Conservation (phyloP, 1,139 yeast genomes). For the Debaryomyces nepalensis region DNA sequence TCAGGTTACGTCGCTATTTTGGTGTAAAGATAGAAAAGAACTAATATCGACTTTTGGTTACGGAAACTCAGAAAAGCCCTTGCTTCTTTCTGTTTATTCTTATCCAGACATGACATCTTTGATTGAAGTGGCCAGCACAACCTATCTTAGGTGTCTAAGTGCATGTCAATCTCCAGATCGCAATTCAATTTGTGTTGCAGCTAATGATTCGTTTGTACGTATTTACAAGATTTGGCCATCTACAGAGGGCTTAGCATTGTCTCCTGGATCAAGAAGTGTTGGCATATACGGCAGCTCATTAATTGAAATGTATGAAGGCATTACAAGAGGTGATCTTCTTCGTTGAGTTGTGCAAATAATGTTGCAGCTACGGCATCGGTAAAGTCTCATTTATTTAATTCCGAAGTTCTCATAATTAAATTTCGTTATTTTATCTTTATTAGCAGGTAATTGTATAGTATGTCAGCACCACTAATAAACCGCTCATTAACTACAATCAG, state of each 20-base stretch:
- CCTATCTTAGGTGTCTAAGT: constrained; percentile 63
- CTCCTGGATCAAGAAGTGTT: constrained; percentile 39
- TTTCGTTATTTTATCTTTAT: background rate
- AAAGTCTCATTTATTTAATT: background rate
- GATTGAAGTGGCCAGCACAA: constrained; percentile 54
- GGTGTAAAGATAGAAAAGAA: constrained; percentile 71
- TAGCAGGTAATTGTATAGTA: constrained; percentile 16
- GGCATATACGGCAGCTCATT: constrained; percentile 59
- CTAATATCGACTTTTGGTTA: constrained; percentile 83
- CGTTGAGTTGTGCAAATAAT: constrained; percentile 21
- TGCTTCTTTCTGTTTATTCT: constrained; percentile 58
- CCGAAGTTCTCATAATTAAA: constrained; percentile 2
- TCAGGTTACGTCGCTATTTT: constrained; percentile 77
- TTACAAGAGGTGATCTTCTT: constrained; percentile 25
- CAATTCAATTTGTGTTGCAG: constrained; percentile 66
- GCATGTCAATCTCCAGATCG: constrained; percentile 70
- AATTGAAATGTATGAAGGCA: constrained; percentile 63
- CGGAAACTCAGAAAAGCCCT: constrained; percentile 54
- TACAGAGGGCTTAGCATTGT: constrained; percentile 21
- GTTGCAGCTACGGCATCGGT: background rate
- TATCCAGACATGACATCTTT: constrained; percentile 65
- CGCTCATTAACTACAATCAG: constrained; percentile 76
- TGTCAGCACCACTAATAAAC: constrained; percentile 69
- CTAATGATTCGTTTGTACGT: constrained; percentile 76
- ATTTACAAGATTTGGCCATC: constrained; percentile 71